Conservation (phyloP, 2,329 filamentous ascomycete genomes). For the Fusarium marasasianum region DNA sequence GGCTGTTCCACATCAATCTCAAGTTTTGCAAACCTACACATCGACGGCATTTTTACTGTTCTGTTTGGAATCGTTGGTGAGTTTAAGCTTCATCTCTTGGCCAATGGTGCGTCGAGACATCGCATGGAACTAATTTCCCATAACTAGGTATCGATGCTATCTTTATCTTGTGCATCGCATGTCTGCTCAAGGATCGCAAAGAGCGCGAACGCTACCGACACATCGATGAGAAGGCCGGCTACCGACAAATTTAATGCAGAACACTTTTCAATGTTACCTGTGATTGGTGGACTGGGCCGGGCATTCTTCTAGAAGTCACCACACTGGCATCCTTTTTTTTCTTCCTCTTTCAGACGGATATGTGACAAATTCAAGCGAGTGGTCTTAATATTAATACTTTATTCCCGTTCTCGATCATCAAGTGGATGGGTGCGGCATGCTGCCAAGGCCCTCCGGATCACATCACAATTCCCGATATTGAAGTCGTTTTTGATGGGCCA, state of each 20-base stretch:
- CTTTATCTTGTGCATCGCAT: conserved; percentile 75
- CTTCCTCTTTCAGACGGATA: conserved; percentile 16
- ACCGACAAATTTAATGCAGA: conserved; percentile 54
- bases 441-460: not conserved
- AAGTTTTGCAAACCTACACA: conserved; percentile 73
- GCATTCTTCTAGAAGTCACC: conserved; percentile 5
- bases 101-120: not conserved
- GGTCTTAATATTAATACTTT: conserved; percentile 23
- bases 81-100: conserved; percentile 28
- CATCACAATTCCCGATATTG: not conserved
- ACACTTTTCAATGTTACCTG: not conserved
- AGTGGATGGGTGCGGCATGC: not conserved
- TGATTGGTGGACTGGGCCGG: conserved; percentile 8
- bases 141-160: conserved; percentile 67
- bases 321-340: conserved; percentile 7
- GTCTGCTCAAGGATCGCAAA: conserved; percentile 82
- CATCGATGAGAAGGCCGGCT: conserved; percentile 81
- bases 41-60: conserved; percentile 81
- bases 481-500: not conserved
- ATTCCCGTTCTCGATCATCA: conserved; percentile 8
- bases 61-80: conserved; percentile 80
- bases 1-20: conserved; percentile 76
- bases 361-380: conserved; percentile 22
- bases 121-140: not conserved
- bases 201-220: conserved; percentile 81